Evolutionary conservation across 305 asterid genomes (phyloP).

Genomic region (Nicotiana rustica): DNA sequence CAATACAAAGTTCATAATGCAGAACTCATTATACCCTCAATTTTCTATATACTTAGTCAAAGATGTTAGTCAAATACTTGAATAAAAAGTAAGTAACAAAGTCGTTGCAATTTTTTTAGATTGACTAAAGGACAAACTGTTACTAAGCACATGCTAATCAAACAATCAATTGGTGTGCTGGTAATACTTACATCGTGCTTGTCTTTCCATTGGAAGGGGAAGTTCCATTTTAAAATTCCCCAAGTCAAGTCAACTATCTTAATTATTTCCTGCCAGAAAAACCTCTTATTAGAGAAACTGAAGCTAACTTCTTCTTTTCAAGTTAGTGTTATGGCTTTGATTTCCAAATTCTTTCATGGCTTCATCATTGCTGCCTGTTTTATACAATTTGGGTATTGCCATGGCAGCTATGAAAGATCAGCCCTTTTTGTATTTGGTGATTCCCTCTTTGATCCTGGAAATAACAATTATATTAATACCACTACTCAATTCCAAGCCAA

Average conservation of each 20-base stretch:
- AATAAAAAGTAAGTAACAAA: too few species aligned
- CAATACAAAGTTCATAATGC: too few species aligned
- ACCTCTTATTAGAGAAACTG: background rate
- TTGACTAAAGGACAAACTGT: too few species aligned
- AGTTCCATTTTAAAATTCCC: background rate
- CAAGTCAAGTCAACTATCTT: background rate
- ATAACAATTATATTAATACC: constrained; percentile 33
- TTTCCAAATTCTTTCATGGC: background rate
- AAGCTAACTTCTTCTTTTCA: background rate
- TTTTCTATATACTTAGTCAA: background rate
- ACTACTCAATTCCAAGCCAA: constrained; percentile 34
- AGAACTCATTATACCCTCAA: too few species aligned
- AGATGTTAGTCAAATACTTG: background rate
- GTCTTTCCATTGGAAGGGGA: background rate
- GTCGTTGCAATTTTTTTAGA: too few species aligned
- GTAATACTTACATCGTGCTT: too few species aligned
- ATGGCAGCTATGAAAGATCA: background rate
- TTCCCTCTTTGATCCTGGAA: constrained; percentile 34
- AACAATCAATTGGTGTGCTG: background rate
- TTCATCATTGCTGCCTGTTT: background rate
- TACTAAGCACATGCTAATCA: background rate
- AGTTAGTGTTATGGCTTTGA: background rate
- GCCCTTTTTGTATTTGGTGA: constrained; percentile 34
- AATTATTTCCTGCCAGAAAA: too few species aligned
- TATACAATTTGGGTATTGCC: background rate